Percentiles rank a stretch among this genome's conserved stretches.
Evolutionary conservation across 2,329 filamentous ascomycete genomes (phyloP).

Genomic region (Beauveria caledonica): DNA sequence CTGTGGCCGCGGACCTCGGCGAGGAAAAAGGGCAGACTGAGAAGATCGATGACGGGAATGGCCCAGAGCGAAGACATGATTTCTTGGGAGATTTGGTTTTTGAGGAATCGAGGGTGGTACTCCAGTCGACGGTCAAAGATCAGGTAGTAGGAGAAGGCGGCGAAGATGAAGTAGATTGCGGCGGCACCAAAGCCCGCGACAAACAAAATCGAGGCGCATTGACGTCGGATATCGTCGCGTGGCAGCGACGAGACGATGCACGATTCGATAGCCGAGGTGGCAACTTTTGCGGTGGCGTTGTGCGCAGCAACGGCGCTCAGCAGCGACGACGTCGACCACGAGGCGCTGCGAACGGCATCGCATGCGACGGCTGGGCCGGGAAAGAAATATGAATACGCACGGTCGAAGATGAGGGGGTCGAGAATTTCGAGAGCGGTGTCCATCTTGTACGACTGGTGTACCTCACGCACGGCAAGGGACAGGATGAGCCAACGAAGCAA

Average conservation of each 20-base stretch:
- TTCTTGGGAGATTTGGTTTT: conserved; percentile 38
- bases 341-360: conserved; percentile 7
- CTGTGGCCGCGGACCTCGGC: conserved; percentile 39
- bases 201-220: conserved; percentile 29
- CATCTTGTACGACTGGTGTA: conserved; percentile 20
- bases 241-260: conserved; percentile 37
- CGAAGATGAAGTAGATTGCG: conserved; percentile 55
- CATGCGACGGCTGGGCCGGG: conserved; percentile 18
- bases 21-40: conserved; percentile 38
- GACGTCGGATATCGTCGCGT: conserved; percentile 34
- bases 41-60: conserved; percentile 35
- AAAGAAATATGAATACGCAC: conserved; percentile 31
- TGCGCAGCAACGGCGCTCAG: conserved; percentile 1
- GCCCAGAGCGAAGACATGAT: conserved; percentile 34
- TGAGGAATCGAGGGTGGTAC: conserved; percentile 38
- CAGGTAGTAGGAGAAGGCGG: conserved; percentile 64
- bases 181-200: conserved; percentile 32
- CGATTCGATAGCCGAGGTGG: conserved; percentile 30
- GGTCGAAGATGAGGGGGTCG: conserved; percentile 33
- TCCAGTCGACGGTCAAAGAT: conserved; percentile 43
- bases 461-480: conserved; percentile 1
- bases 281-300: conserved; percentile 8
- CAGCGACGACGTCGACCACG: conserved; percentile 8
- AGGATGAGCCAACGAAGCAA: background rate
- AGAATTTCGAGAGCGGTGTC: conserved; percentile 32